Conservation (phyloP, 2,329 filamentous ascomycete species). For the Stylonectria norvegica region DNA sequence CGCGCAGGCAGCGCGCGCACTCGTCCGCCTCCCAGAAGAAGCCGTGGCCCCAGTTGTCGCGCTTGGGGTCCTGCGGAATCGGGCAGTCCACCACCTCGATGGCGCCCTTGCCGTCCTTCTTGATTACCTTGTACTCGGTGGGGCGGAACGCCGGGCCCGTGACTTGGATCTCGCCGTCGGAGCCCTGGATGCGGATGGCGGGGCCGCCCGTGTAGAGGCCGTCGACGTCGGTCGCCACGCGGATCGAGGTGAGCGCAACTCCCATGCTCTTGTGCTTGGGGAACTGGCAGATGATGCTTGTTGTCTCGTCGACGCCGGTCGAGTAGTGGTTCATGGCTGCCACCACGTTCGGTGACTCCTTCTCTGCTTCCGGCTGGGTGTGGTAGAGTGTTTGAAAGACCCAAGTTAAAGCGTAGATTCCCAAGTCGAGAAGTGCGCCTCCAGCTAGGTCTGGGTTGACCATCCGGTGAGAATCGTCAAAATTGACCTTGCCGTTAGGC, state of each 20-base stretch:
- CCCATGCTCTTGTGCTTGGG: slow-evolving; percentile 66
- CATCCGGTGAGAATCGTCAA: slow-evolving; percentile 67
- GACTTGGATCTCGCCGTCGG: slow-evolving; percentile 78
- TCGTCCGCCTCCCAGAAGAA: slow-evolving; percentile 91
- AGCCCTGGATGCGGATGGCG: slow-evolving; percentile 75
- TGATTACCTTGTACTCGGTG: slow-evolving; percentile 61
- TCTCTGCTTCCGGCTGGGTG: slow-evolving; percentile 63
- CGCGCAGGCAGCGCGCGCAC: slow-evolving; percentile 68
- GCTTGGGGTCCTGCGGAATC: slow-evolving; percentile 48
- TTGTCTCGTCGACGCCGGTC: slow-evolving; percentile 74
- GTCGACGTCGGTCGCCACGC: slow-evolving; percentile 60
- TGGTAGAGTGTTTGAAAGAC: slow-evolving; percentile 87
- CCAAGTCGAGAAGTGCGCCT: slow-evolving; percentile 77
- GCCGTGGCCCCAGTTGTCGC: slow-evolving; percentile 61
- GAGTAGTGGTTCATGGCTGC: slow-evolving; percentile 69
- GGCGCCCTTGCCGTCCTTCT: slow-evolving; percentile 44
- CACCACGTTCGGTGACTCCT: slow-evolving; percentile 65
- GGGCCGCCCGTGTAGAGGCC: slow-evolving; percentile 57
- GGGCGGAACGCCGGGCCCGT: slow-evolving; percentile 69
- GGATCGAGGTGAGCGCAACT: slow-evolving; percentile 65
- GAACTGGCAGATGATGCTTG: slow-evolving; percentile 75
- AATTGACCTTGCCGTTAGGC: slow-evolving; percentile 54
- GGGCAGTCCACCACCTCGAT: slow-evolving; percentile 52
- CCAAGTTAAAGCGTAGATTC: slow-evolving; percentile 88
- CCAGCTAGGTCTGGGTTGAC: slow-evolving; percentile 80